Evolutionary conservation across 23 red algal species (phyloP).

Genomic region (Porphyridium purpureum): DNA sequence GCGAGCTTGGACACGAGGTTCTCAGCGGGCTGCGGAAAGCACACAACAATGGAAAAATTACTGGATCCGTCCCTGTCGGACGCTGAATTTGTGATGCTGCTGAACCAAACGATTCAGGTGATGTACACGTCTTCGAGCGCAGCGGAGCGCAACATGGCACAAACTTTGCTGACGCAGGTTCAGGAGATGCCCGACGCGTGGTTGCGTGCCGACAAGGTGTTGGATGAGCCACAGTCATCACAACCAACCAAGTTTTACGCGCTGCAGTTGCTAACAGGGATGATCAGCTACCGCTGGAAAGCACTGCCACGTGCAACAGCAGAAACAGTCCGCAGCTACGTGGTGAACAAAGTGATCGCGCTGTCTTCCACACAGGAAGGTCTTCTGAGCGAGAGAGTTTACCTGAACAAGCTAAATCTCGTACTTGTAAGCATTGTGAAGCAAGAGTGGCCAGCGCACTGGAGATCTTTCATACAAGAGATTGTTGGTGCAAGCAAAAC

Average conservation of each 20-base stretch:
- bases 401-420: slow-evolving; percentile 87
- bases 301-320: slow-evolving; percentile 61
- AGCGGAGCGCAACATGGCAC: slow-evolving; percentile 65
- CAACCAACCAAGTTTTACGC: slow-evolving; percentile 78
- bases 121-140: slow-evolving; percentile 30
- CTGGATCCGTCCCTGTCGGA: slow-evolving; percentile 59
- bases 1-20: too few relatives aligned
- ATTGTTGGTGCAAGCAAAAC: slow-evolving; percentile 67
- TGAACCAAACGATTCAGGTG: slow-evolving; percentile 41
- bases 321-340: slow-evolving; percentile 69
- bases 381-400: slow-evolving; percentile 49
- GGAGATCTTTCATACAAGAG: slow-evolving; percentile 73
- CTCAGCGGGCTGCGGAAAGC: too few relatives aligned
- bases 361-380: slow-evolving; percentile 52
- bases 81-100: slow-evolving; percentile 54
- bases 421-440: slow-evolving; percentile 87
- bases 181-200: slow-evolving; percentile 72
- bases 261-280: slow-evolving; percentile 68
- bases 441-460: slow-evolving; percentile 91
- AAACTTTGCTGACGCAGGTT: slow-evolving; percentile 42
- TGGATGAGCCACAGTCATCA: slow-evolving; percentile 39
- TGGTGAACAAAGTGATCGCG: slow-evolving; percentile 73
- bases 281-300: slow-evolving; percentile 97
- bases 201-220: slow-evolving; percentile 83
- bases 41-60: slow-evolving; percentile 66